phyloP scores from a whole-genome alignment of 2,329 filamentous ascomycete species.

The Aspergillus brasiliensis region DNA sequence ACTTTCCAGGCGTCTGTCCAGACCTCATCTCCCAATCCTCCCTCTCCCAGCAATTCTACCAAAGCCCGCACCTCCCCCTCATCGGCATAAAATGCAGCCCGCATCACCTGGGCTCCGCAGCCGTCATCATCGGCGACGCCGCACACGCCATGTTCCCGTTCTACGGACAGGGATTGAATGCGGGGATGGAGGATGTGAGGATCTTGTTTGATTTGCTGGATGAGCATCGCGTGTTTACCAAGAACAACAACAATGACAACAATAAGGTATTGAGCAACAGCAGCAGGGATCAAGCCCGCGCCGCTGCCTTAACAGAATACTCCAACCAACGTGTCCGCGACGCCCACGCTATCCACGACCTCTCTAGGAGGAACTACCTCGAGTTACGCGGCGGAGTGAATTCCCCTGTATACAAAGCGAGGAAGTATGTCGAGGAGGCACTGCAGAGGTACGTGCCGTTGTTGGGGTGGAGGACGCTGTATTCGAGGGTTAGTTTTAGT shows the following conservation, averaged over 20 bases:
- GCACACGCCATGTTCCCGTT: constrained; percentile 98
- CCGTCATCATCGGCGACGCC: constrained; percentile 87
- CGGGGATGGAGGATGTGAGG: constrained; percentile 77
- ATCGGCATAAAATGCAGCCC: constrained; percentile 95
- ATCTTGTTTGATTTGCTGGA: constrained; percentile 24
- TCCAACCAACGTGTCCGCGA: constrained; percentile 73
- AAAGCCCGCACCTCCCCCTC: constrained; percentile 86
- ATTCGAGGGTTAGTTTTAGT: constrained; percentile 87
- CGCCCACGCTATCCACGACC: constrained; percentile 85
- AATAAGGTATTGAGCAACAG: too few relatives aligned
- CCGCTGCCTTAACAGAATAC: constrained; percentile 69
- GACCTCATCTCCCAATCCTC: constrained; percentile 62
- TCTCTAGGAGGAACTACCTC: constrained; percentile 86
- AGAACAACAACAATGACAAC: too few relatives aligned
- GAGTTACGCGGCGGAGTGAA: constrained; percentile 91
- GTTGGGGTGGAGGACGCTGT: constrained; percentile 89
- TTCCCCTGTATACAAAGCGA: constrained; percentile 72
- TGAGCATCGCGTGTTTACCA: constrained; percentile 50
- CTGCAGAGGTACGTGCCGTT: constrained; percentile 74
- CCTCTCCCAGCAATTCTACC: constrained; percentile 72
- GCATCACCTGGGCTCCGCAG: constrained; percentile 76
- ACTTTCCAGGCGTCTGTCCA: constrained; percentile 83
- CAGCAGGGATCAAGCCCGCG: constrained; percentile 25
- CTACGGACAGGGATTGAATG: constrained; percentile 98
- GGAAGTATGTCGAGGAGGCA: constrained; percentile 85